Evolutionary conservation across 2,329 filamentous ascomycete species (phyloP).

Genomic region (Spiromastix sp.): DNA sequence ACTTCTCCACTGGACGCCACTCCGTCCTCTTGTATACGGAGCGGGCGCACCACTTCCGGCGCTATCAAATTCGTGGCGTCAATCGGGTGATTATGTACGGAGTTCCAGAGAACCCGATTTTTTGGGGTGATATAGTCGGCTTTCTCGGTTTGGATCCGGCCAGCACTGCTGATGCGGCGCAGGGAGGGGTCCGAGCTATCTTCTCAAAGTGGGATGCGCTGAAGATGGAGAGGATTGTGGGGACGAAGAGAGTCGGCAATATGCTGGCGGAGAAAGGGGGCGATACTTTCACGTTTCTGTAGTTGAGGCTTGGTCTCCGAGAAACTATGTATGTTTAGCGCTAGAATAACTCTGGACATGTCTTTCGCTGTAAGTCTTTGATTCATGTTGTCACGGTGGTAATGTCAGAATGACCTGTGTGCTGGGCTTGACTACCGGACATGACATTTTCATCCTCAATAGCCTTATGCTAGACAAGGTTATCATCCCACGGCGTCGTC

Average conservation of each 20-base stretch:
- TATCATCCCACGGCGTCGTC: no score
- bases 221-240: constrained; percentile 80
- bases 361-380: no score
- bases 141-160: constrained; percentile 29
- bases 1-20: constrained; percentile 77
- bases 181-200: constrained; percentile 47
- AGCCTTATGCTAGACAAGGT: no score
- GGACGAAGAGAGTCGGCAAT: constrained; percentile 65
- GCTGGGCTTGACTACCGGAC: no score
- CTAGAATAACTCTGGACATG: no score
- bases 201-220: constrained; percentile 87
- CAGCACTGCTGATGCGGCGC: constrained; percentile 42
- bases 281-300: constrained; percentile 94
- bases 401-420: no score
- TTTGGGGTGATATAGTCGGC: constrained; percentile 34
- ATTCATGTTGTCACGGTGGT: no score
- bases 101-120: constrained; percentile 70
- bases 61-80: constrained; percentile 75
- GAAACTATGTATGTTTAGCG: no score
- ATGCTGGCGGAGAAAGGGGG: constrained; percentile 72
- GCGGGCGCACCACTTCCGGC: constrained; percentile 89
- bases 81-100: constrained; percentile 81
- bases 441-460: no score
- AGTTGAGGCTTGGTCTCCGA: no score
- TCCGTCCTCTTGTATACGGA: constrained; percentile 83